phyloP scores from a whole-genome alignment of 805 yeast genomes.

The Wickerhamomyces pijperi region DNA sequence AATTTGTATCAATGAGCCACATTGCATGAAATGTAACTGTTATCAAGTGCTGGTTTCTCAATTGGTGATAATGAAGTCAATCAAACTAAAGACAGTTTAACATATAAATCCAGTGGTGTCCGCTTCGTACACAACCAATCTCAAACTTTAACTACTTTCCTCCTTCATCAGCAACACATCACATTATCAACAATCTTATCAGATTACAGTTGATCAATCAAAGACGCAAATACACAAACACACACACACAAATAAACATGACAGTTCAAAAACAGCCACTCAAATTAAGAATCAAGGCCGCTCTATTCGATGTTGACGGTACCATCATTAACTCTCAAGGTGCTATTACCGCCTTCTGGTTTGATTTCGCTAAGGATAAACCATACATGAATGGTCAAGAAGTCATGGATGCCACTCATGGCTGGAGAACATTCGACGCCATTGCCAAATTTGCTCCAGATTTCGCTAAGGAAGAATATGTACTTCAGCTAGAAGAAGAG shows the following conservation, averaged over 20 bases:
- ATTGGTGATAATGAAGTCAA: no score
- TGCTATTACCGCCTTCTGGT: slow-evolving; percentile 76
- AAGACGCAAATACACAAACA: no score
- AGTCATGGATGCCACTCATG: slow-evolving; percentile 67
- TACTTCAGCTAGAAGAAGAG: slow-evolving; percentile 54
- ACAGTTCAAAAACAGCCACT: slow-evolving; percentile 4
- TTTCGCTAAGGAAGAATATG: slow-evolving; percentile 51
- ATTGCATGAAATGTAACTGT: no score
- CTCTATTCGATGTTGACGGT: slow-evolving; percentile 77
- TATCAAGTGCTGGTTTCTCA: no score
- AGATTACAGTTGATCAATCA: no score
- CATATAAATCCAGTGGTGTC: no score
- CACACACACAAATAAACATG: not conserved
- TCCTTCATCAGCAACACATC: no score
- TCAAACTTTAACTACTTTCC: no score
- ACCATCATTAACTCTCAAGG: slow-evolving; percentile 73
- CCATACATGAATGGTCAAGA: slow-evolving; percentile 61
- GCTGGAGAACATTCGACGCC: slow-evolving; percentile 73
- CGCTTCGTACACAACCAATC: no score
- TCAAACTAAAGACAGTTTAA: no score
- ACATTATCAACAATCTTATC: no score
- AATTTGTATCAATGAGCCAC: no score
- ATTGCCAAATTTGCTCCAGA: slow-evolving; percentile 64
- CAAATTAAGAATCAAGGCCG: slow-evolving; percentile 28
- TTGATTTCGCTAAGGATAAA: slow-evolving; percentile 54